Evolutionary conservation across 1,139 yeast species (phyloP), one percentile per base, ranked within the genome.

Genomic region (Suhomyces anneliseae): DNA sequence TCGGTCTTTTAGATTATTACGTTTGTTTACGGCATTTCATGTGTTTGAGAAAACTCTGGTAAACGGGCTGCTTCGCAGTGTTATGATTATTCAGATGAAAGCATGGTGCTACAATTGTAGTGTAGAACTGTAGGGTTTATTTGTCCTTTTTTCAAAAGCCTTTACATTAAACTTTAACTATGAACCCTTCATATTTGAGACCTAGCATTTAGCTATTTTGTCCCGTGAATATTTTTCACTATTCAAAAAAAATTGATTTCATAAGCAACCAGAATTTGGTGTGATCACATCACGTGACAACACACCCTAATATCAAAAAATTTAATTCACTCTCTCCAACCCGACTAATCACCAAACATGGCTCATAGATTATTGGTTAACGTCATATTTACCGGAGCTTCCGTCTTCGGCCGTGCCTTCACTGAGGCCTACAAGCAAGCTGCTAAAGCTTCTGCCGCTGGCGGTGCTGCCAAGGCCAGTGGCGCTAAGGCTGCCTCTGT

Each of bases 341-440:
- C 27, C 43, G 29, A 32, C 47, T 35, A 45, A 39, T 39, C 44
- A 11, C 14, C 41, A 36, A 53, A 44, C 47, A 75, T 75, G 97
- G 98, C 99, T 54, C 97, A 92, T 67, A 83, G 97, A 74, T 79
- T 93, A 53, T 64, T 93, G 46, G 90, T 89, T 56, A 93, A 89
- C 69, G 96, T 93, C 54, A 80, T 90, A 49, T 81, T 92, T 62
- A 92, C 98, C 19, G 98, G 98, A 47, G 95, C 98, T 10, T 85
- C 90, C 54, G 98, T 93, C 38, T 90, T 93, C 64, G 98, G 98
- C 45, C 82, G 89, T 56, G 99, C 99, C 0, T 93, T 93, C 68
- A 81, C 92, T n/a, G 97, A 90, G 65, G 98, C 99, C 0, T 93
- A 92, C 76, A 87, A 86, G 61, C 98, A 93, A 70, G 98, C 99